Conservation (phyloP, 2,329 filamentous ascomycete genomes). For the Botryotinia calthae region DNA sequence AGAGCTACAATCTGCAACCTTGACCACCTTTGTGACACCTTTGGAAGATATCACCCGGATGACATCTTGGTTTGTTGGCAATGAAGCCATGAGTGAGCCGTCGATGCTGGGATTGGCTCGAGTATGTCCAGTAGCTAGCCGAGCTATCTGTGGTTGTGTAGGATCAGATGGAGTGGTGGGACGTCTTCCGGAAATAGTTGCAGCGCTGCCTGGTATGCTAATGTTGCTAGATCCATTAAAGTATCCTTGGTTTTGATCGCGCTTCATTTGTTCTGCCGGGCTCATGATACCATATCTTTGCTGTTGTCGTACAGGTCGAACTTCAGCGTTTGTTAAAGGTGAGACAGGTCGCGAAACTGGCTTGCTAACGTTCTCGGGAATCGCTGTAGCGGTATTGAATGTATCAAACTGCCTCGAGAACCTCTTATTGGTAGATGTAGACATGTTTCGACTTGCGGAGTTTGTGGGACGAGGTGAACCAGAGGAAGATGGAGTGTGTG, state of each 20-base stretch:
- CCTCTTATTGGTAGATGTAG: slow-evolving; percentile 55
- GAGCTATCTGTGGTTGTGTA: slow-evolving; percentile 52
- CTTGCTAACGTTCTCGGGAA: slow-evolving; percentile 47
- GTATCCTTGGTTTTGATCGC: slow-evolving; percentile 51
- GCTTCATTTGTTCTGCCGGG: slow-evolving; percentile 52
- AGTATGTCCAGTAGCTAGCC: slow-evolving; percentile 65
- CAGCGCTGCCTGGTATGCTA: slow-evolving; percentile 48
- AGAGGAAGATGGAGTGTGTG: slow-evolving; percentile 59
- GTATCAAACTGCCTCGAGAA: slow-evolving; percentile 61
- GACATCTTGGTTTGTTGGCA: slow-evolving; percentile 82
- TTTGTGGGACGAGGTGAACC: slow-evolving; percentile 62
- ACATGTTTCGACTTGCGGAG: slow-evolving; percentile 48
- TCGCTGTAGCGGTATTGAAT: slow-evolving; percentile 32
- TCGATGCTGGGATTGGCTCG: slow-evolving; percentile 83
- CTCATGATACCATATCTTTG: slow-evolving; percentile 60
- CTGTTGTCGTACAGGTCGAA: slow-evolving; percentile 32
- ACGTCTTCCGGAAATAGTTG: slow-evolving; percentile 52
- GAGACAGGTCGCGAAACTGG: slow-evolving; percentile 67
- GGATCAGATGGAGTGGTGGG: slow-evolving; percentile 61
- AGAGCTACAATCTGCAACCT: slow-evolving; percentile 86
- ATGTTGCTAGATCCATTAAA: slow-evolving; percentile 50
- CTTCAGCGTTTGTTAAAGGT: slow-evolving; percentile 46
- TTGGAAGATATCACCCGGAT: slow-evolving; percentile 92
- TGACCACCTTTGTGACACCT: slow-evolving; percentile 89
- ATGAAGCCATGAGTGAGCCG: slow-evolving; percentile 77